These are phyloP conservation scores for Limnanthes douglasii DNA, from an alignment of 345 rosid species.

Conservation along the genomic window DNA sequence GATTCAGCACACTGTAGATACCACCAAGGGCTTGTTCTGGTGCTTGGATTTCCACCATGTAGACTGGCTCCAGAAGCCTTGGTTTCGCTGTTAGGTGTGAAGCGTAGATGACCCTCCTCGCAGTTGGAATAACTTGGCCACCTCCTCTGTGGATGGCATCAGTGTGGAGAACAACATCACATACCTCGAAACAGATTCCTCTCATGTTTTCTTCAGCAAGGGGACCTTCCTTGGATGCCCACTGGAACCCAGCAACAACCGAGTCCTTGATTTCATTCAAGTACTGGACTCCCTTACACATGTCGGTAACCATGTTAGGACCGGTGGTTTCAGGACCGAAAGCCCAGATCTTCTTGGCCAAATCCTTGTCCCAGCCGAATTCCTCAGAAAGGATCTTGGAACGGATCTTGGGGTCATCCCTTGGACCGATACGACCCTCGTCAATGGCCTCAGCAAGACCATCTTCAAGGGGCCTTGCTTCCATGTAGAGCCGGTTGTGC, in stretches of 20 bases:
- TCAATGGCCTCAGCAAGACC: slow-evolving; percentile 76
- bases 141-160: slow-evolving; percentile 78
- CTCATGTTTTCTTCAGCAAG: slow-evolving; percentile 71
- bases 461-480: slow-evolving; percentile 57
- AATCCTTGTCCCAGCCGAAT: slow-evolving; percentile 78
- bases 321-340: slow-evolving; percentile 72
- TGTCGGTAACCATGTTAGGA: slow-evolving; percentile 62
- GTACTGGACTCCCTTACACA: slow-evolving; percentile 82
- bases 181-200: slow-evolving; percentile 63
- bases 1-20: slow-evolving; percentile 61
- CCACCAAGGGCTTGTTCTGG: slow-evolving; percentile 71
- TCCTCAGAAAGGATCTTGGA: slow-evolving; percentile 57
- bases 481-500: slow-evolving; percentile 75
- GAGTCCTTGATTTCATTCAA: slow-evolving; percentile 74
- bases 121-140: slow-evolving; percentile 64
- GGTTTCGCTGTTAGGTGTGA: slow-evolving; percentile 78
- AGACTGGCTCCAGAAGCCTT: slow-evolving; percentile 61
- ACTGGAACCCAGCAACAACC: slow-evolving; percentile 68
- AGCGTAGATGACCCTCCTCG: slow-evolving; percentile 66
- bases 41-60: slow-evolving; percentile 68
- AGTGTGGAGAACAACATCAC: slow-evolving; percentile 64
- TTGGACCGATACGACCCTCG: slow-evolving; percentile 56
- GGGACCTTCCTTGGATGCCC: slow-evolving; percentile 69
- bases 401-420: slow-evolving; percentile 61
- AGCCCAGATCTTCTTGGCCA: slow-evolving; percentile 70